These are phyloP conservation scores for Lenzites betulinus DNA, from an alignment of 768 basidiomycete genomes.

Conservation along the genomic window DNA sequence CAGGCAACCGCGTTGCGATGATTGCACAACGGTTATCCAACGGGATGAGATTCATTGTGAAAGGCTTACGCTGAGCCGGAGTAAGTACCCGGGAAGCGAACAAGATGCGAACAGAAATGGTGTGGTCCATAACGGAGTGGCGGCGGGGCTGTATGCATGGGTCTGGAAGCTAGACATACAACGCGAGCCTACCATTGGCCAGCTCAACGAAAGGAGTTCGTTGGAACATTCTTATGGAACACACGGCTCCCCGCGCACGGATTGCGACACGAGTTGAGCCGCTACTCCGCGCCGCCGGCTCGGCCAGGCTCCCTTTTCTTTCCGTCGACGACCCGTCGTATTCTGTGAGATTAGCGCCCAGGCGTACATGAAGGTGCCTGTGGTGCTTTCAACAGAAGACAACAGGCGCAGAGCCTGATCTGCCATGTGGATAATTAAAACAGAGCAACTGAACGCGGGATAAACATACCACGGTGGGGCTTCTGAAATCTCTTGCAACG, in stretches of 20 bases:
- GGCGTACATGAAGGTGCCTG: too few species aligned
- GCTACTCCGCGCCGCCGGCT: background rate
- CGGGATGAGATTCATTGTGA: too few species aligned
- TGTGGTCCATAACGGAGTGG: constrained; percentile 12
- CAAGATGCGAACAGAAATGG: background rate
- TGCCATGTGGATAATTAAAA: too few species aligned
- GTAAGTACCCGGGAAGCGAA: constrained; percentile 3
- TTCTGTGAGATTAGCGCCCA: too few species aligned
- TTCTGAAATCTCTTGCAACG: too few species aligned
- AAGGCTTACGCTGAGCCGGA: background rate
- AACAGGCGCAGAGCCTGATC: too few species aligned
- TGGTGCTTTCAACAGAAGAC: too few species aligned
- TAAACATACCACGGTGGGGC: too few species aligned
- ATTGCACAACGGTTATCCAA: too few species aligned
- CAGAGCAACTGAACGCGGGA: too few species aligned
- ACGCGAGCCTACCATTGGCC: background rate
- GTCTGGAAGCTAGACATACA: background rate
- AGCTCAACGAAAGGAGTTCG: background rate
- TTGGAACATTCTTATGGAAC: background rate
- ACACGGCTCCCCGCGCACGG: background rate
- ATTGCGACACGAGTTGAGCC: constrained; percentile 2
- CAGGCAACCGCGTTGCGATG: too few species aligned
- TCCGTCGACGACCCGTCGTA: too few species aligned
- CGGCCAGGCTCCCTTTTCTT: background rate
- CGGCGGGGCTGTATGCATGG: background rate